A percentile compares a stretch with the other conserved stretches of the same genome.
Evolutionary conservation across 352 stramenopile genomes (phyloP).

Genomic region (Globisporangium viniferum): DNA sequence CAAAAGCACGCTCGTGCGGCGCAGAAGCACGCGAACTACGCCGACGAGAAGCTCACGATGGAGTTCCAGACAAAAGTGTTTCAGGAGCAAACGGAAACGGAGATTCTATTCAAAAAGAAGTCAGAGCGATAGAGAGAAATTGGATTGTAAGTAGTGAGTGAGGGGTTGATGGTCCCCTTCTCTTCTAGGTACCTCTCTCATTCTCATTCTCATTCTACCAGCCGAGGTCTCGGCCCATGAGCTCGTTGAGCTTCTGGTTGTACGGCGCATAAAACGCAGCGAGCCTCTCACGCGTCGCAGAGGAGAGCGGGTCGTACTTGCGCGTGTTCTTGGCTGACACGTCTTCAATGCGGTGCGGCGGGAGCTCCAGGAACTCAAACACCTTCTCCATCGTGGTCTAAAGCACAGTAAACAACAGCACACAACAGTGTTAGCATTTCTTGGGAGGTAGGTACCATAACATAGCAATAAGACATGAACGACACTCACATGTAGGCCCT

Average conservation of each 20-base stretch:
- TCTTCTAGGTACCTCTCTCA: conserved; percentile 1
- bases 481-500: conserved; percentile 57
- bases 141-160: not conserved
- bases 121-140: not conserved
- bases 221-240: conserved; percentile 58
- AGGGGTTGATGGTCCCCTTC: not conserved
- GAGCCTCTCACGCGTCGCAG: conserved; percentile 53
- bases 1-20: conserved; percentile 42
- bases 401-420: not conserved
- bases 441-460: not conserved
- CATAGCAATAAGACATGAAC: not conserved
- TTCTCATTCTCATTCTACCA: conserved; percentile 34
- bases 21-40: conserved; percentile 30
- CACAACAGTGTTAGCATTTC: conserved; percentile 16
- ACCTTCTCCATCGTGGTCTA: conserved; percentile 78
- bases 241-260: conserved; percentile 70
- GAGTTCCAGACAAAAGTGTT: conserved; percentile 44
- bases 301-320: conserved; percentile 73
- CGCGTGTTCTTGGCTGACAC: conserved; percentile 85
- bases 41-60: conserved; percentile 26
- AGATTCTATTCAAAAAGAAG: conserved; percentile 57
- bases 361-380: conserved; percentile 84
- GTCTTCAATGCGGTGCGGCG: conserved; percentile 78
- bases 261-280: conserved; percentile 77
- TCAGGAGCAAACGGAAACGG: conserved; percentile 56